Evolutionary conservation across 2,329 filamentous ascomycete genomes (phyloP).

Genomic region (Paraphaeosphaeria minitans): DNA sequence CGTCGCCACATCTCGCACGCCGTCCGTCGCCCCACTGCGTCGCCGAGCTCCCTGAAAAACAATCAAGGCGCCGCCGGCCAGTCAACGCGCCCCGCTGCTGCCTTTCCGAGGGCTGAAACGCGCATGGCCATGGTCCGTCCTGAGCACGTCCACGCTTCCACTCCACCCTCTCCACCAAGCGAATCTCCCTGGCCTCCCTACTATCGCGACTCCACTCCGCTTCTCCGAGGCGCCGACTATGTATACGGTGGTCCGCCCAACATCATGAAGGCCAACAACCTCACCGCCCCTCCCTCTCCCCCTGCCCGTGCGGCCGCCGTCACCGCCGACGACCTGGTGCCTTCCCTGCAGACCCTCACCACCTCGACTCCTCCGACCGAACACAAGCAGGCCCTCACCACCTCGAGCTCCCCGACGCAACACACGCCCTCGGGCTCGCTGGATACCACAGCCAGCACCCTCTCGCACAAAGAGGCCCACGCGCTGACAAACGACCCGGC

Average conservation of each 20-base stretch:
- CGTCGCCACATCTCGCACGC: conserved; percentile 25
- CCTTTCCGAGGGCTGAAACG: conserved; percentile 41
- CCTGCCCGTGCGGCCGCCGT: conserved; percentile 17
- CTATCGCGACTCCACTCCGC: conserved; percentile 13
- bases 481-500: not conserved
- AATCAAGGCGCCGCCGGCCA: conserved; percentile 27
- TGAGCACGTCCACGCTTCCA: conserved; percentile 22
- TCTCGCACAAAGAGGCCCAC: conserved; percentile 3
- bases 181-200: conserved; percentile 22
- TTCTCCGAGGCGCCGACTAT: conserved; percentile 27
- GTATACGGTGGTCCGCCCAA: conserved; percentile 27
- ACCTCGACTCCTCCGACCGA: conserved; percentile 17
- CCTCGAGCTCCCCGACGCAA: conserved; percentile 15
- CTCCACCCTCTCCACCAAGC: conserved; percentile 18
- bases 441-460: conserved; percentile 11
- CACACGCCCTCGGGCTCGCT: conserved; percentile 12
- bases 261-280: conserved; percentile 34
- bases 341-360: conserved; percentile 31
- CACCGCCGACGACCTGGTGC: conserved; percentile 27
- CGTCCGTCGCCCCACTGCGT: conserved; percentile 28
- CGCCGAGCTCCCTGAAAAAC: conserved; percentile 27
- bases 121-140: conserved; percentile 33
- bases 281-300: conserved; percentile 13
- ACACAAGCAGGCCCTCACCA: too few species aligned
- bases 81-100: conserved; percentile 23